Percentiles rank a stretch among this genome's conserved stretches.
These are phyloP conservation scores for Rhipidocladum racemiflorum DNA, from an alignment of 176 grass and related monocot genomes.

Conservation along the genomic window DNA sequence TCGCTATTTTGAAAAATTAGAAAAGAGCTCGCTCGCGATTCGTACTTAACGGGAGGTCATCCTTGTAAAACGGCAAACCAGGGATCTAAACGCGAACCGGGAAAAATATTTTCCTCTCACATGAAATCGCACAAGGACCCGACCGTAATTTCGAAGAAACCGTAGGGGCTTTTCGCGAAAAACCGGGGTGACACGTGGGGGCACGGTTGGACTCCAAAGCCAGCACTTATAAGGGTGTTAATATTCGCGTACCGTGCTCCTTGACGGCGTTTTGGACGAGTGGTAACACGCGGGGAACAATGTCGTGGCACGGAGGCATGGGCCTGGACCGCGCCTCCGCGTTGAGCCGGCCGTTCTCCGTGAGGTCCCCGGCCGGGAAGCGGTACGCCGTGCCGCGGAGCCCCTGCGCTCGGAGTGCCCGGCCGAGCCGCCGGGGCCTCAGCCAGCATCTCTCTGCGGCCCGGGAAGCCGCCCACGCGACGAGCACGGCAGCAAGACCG, in stretches of 20 bases:
- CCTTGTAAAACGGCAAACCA: no score
- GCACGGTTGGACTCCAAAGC: no score
- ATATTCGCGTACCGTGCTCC: constrained; percentile 40
- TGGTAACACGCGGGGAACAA: constrained; percentile 45
- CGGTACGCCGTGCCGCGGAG: constrained; percentile 39
- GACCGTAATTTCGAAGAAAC: no score
- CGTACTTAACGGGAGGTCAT: no score
- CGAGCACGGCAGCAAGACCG: constrained; percentile 20
- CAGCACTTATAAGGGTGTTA: no score
- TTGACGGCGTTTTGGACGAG: constrained; percentile 14
- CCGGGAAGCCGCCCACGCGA: neutral
- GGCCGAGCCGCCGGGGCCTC: constrained; percentile 42
- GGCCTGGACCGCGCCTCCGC: constrained; percentile 50
- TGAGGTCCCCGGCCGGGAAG: constrained; percentile 35
- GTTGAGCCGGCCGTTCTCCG: constrained; percentile 48
- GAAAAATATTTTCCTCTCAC: no score
- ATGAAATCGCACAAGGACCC: no score
- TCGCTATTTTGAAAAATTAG: no score
- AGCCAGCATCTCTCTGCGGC: constrained; percentile 41
- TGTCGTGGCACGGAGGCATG: constrained; percentile 58
- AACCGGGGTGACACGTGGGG: no score
- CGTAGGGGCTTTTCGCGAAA: no score
- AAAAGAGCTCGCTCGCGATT: no score
- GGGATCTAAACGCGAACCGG: no score
- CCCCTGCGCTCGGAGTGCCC: constrained; percentile 52